Conservation (phyloP, 352 stramenopile genomes). For the Pythium insidiosum region DNA sequence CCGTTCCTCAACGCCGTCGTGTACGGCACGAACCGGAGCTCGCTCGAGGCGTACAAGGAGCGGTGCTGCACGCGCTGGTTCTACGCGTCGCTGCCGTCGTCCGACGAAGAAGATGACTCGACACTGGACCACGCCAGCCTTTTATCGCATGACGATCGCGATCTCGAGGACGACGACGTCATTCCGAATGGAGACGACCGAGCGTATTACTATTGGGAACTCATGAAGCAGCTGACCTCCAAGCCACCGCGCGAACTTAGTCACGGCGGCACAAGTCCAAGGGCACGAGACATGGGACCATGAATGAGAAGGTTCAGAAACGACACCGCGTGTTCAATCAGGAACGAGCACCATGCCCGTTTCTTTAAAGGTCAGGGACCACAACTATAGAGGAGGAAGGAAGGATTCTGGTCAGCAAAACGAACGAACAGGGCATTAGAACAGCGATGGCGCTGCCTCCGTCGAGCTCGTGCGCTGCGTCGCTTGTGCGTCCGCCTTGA, state of each 20-base stretch:
- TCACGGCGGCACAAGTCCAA: too few relatives aligned
- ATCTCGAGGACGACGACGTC: too few relatives aligned
- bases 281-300: too few relatives aligned
- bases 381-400: too few relatives aligned
- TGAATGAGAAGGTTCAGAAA: too few relatives aligned
- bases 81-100: constrained; percentile 45
- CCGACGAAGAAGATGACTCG: constrained; percentile 55
- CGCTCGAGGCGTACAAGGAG: constrained; percentile 63
- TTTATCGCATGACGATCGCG: constrained; percentile 22
- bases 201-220: constrained; percentile 16
- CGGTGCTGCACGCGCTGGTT: constrained; percentile 58
- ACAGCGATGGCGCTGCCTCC: constrained; percentile 50
- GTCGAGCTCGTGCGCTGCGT: constrained; percentile 17
- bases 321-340: too few relatives aligned
- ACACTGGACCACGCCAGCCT: constrained; percentile 35
- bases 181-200: constrained; percentile 17
- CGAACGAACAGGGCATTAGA: too few relatives aligned
- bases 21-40: constrained; percentile 69
- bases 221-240: constrained; percentile 1
- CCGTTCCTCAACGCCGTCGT: constrained; percentile 56
- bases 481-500: constrained; percentile 42
- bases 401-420: too few relatives aligned
- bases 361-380: too few relatives aligned
- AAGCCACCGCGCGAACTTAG: constrained; percentile 2
- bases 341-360: too few relatives aligned